Conservation (phyloP, 129 eudicot genomes). For the Pseudognaphalium luteoalbum region DNA sequence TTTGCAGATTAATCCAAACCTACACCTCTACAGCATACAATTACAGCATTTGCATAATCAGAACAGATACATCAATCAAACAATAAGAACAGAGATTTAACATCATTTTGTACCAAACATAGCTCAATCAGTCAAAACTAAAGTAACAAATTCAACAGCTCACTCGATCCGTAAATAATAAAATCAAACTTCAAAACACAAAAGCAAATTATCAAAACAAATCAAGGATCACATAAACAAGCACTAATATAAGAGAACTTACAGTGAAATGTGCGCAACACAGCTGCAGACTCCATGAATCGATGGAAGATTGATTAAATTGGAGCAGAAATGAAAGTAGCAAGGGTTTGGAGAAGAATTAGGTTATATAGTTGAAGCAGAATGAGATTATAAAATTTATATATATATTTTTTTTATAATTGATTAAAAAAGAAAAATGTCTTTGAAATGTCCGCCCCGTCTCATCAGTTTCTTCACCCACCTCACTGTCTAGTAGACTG, state of each 20-base stretch:
- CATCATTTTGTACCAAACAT: slow-evolving; percentile 13
- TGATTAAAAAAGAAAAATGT: not conserved
- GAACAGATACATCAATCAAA: slow-evolving; percentile 6
- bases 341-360: slow-evolving; percentile 11
- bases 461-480: slow-evolving; percentile 77
- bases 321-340: slow-evolving; percentile 13
- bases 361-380: slow-evolving; percentile 10
- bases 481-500: not conserved
- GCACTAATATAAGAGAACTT: slow-evolving; percentile 1
- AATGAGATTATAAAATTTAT: too few species aligned
- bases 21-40: slow-evolving; percentile 5
- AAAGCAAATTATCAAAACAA: not conserved
- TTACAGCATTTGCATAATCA: slow-evolving; percentile 10
- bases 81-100: not conserved
- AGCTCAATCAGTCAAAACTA: not conserved
- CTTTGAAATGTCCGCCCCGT: slow-evolving; percentile 77
- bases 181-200: not conserved
- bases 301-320: slow-evolving; percentile 4
- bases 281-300: slow-evolving; percentile 78
- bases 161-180: slow-evolving; percentile 17
- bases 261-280: slow-evolving; percentile 70
- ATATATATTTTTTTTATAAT: not conserved
- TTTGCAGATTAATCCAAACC: slow-evolving; percentile 8
- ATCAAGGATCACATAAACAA: slow-evolving; percentile 16
- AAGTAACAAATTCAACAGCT: not conserved